Evolutionary conservation across 306 rosid species (phyloP).

Genomic region (Alnus rubra): DNA sequence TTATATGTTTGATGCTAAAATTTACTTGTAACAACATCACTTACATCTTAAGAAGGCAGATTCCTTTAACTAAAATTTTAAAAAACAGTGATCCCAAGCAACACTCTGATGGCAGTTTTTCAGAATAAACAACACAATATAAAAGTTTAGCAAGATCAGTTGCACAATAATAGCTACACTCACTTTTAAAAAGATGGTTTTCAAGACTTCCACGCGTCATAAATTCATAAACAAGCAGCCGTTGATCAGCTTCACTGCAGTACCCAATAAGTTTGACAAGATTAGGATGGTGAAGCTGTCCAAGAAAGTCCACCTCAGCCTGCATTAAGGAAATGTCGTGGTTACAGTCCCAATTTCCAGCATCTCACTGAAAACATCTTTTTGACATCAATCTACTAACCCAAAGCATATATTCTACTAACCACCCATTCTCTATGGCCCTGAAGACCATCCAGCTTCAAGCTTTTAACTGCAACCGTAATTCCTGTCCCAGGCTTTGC

Average conservation of each 20-base stretch:
- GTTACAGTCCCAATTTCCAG: conserved; percentile 37
- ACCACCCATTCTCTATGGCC: conserved; percentile 99
- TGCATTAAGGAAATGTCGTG: conserved; percentile 44
- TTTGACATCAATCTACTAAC: conserved; percentile 60
- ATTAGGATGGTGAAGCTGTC: conserved; percentile 97
- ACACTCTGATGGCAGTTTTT: neutral
- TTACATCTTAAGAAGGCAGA: neutral
- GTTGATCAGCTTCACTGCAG: conserved; percentile 89
- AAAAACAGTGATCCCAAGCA: neutral
- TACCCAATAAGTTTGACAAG: conserved; percentile 93
- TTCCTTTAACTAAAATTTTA: neutral
- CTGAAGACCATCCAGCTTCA: conserved; percentile 94
- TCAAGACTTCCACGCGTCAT: conserved; percentile 98
- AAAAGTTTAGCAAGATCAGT: conserved; percentile 7
- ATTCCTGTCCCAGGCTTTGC: conserved; percentile 93
- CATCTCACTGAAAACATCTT: conserved; percentile 32
- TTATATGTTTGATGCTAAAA: neutral
- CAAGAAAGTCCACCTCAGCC: conserved; percentile 97
- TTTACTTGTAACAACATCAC: neutral
- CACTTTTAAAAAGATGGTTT: conserved; percentile 95
- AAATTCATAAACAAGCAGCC: conserved; percentile 90
- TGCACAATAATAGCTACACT: conserved; percentile 30
- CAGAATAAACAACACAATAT: neutral
- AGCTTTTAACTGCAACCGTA: conserved; percentile 93
- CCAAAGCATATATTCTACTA: conserved; percentile 80